phyloP scores from a whole-genome alignment of 306 rosid genomes.

The Inga oerstediana region DNA sequence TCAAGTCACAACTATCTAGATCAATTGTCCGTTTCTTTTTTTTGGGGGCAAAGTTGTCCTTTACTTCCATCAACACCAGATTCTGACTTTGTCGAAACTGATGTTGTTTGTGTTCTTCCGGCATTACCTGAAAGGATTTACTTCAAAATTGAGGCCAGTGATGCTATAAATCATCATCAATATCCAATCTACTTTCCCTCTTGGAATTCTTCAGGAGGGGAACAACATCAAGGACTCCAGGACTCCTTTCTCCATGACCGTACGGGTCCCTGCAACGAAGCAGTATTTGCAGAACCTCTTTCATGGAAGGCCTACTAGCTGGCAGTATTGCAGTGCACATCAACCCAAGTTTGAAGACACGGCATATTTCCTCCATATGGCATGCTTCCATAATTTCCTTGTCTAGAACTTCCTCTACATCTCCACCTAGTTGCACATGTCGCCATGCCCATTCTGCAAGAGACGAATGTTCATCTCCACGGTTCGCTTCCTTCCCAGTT shows the following conservation, averaged over 20 bases:
- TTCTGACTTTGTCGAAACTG: neutral
- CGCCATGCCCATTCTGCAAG: constrained; percentile 64
- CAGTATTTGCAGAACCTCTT: constrained; percentile 47
- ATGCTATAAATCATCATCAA: neutral
- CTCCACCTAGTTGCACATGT: constrained; percentile 34
- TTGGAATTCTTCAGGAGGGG: constrained; percentile 47
- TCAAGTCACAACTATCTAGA: neutral
- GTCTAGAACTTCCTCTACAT: constrained; percentile 48
- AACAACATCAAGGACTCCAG: neutral
- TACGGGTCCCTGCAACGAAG: constrained; percentile 16
- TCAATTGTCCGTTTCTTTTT: no score
- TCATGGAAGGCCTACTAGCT: constrained; percentile 69
- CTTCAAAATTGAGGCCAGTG: neutral
- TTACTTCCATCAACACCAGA: neutral
- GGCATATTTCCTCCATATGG: constrained; percentile 55
- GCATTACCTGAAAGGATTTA: neutral
- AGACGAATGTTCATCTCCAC: constrained; percentile 50
- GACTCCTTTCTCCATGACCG: neutral
- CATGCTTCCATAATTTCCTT: constrained; percentile 45
- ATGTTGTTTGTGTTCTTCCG: constrained; percentile 8
- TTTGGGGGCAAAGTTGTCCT: no score
- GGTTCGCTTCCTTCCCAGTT: constrained; percentile 53
- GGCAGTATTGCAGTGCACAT: constrained; percentile 60
- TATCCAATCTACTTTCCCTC: constrained; percentile 11
- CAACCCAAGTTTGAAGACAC: constrained; percentile 67